Base-by-base conservation (phyloP, 2,329 filamentous ascomycete species). In the Diaporthe amygdali region DNA sequence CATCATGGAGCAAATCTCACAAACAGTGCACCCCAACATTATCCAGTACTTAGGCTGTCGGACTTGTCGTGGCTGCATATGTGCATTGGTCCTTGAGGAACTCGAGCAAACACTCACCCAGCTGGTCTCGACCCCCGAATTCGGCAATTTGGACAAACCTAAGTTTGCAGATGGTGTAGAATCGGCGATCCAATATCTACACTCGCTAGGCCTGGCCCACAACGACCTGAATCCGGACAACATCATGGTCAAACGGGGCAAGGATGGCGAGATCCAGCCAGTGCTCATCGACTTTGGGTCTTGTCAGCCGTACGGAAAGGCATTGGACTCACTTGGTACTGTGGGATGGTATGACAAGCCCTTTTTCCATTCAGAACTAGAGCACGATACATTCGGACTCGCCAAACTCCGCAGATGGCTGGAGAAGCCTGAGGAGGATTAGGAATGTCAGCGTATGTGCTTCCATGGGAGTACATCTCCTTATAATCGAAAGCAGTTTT, bases 31-130 rank as follows among this genome's bases (percentile, higher is more conserved):
- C 32, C 66, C 66, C 6, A 41, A 71, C 51, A 70, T 74, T 46
- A 55, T 73, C n/a, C 20, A 25, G 17, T 73, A 73, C 30, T 49
- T 72, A n/a, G 69, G 69, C 22, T 73, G 71, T 39, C 71, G 70
- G 9, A 70, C 66, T 14, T 25, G 63, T 10, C 63, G 41, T 4
- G 54, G 56, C 37, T 39, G 32, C 22, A 71, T 67, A 41, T 71
- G 55, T 46, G 71, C 46, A 25, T 20, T 71, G 14, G 71, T 71
- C 4, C n/a, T 73, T n/a, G 69, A 51, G 25, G 49, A 51, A 20
- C 22, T 51, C 5, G 49, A 51, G 25, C 49, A 51, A 27, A 71
- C 52, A 7, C 37, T 27, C 49, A 51, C 34, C 25, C 49, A 34
- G 17, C 5, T 52, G 22, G 47, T 41, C 22, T 69, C 25, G n/a